Conservation (phyloP, 176 grass and related monocot species). For the Olyra latifolia region DNA sequence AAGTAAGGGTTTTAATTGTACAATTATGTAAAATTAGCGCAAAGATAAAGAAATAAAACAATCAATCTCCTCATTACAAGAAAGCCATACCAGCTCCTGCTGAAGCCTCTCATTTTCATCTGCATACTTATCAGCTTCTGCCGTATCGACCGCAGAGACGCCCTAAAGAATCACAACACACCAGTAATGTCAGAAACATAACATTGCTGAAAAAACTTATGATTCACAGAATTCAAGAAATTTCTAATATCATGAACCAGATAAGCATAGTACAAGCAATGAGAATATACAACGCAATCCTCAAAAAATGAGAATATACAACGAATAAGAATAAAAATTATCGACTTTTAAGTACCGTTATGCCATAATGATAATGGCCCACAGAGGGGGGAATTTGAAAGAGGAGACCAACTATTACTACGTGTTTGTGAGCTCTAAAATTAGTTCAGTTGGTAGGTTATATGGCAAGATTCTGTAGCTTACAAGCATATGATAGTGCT, state of each 20-base stretch:
- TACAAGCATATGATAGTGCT: background rate
- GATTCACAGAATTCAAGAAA: background rate
- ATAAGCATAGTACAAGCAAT: background rate
- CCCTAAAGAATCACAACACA: conserved; percentile 37
- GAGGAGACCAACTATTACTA: background rate
- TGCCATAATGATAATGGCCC: background rate
- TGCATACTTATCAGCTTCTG: conserved; percentile 41
- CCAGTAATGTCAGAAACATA: conserved; percentile 18
- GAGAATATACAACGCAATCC: background rate
- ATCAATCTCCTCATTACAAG: conserved; percentile 9
- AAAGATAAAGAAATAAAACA: background rate
- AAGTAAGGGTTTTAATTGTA: background rate
- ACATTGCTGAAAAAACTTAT: background rate
- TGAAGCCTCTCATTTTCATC: conserved; percentile 75
- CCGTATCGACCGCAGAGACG: conserved; percentile 34
- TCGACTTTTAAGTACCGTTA: background rate
- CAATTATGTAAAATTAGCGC: background rate
- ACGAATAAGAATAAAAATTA: background rate
- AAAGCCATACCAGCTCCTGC: conserved; percentile 59
- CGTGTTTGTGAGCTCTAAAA: background rate
- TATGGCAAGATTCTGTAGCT: background rate
- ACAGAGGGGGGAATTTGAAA: background rate
- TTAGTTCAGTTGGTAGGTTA: background rate
- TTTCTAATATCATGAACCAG: background rate
- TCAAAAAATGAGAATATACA: background rate